These are phyloP conservation scores for Bolboschoenus planiculmis DNA, from an alignment of 176 grass and related monocot species.

Conservation along the genomic window DNA sequence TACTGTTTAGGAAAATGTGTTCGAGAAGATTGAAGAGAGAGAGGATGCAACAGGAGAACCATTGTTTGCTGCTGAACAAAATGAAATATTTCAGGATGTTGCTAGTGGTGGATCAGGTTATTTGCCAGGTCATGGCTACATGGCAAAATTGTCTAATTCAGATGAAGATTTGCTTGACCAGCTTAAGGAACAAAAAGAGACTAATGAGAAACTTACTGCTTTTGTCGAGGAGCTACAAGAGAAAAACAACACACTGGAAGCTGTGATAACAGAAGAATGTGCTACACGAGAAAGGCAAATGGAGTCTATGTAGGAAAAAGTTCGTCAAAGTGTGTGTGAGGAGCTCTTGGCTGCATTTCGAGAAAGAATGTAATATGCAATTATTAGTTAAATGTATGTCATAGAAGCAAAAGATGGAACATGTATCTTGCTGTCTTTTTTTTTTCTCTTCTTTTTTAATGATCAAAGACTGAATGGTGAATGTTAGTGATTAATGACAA, in stretches of 20 bases:
- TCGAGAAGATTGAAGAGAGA: not conserved
- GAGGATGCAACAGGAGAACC: not conserved
- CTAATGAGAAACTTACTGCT: not conserved
- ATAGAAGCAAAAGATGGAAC: not conserved
- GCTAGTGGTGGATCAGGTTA: not conserved
- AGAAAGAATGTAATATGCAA: not conserved
- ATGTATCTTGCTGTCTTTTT: not conserved
- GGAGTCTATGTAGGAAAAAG: not conserved
- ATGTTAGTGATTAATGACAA: too few relatives aligned
- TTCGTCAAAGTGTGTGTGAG: not conserved
- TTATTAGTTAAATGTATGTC: not conserved
- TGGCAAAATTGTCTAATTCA: not conserved
- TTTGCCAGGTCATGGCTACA: not conserved
- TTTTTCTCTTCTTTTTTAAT: not conserved
- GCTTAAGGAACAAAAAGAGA: not conserved
- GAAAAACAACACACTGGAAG: not conserved
- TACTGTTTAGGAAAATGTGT: not conserved
- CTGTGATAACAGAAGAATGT: not conserved
- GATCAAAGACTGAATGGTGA: not conserved
- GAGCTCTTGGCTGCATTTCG: not conserved
- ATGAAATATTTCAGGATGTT: not conserved
- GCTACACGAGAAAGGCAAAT: not conserved
- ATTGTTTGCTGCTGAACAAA: not conserved
- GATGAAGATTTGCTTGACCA: not conserved
- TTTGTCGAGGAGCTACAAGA: not conserved